These are phyloP conservation scores for Melanomma pulvis-pyrius DNA, from an alignment of 495 filamentous ascomycete species.

Conservation along the genomic window DNA sequence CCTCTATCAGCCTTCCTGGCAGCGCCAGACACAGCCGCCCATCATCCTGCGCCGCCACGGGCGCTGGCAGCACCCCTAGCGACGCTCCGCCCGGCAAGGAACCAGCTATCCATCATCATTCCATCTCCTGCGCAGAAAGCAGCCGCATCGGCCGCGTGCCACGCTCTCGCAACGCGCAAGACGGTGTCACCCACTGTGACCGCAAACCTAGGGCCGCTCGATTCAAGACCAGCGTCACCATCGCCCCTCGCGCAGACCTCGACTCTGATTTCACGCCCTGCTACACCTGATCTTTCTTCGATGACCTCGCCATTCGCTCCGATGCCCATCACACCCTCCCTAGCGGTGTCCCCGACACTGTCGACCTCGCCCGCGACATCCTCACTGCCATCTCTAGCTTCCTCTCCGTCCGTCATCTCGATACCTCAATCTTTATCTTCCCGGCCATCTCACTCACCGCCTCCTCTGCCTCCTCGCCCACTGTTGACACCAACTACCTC, in stretches of 20 bases:
- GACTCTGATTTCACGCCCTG: not conserved
- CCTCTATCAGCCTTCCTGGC: slow-evolving; percentile 21
- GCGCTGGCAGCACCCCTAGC: not conserved
- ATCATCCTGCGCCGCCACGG: slow-evolving; percentile 9
- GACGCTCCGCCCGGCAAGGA: not conserved
- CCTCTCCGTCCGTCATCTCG: slow-evolving; percentile 1
- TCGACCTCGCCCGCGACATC: slow-evolving; percentile 16
- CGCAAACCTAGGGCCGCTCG: not conserved
- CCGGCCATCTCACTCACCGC: not conserved
- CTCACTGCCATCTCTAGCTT: not conserved
- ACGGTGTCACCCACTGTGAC: not conserved
- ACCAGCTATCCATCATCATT: slow-evolving; percentile 2
- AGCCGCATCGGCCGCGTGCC: slow-evolving; percentile 20
- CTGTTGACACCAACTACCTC: not conserved
- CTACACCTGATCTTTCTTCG: not conserved
- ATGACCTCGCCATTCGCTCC: slow-evolving; percentile 4
- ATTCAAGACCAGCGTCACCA: slow-evolving; percentile 1
- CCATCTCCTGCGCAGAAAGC: slow-evolving; percentile 21
- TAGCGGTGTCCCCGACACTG: slow-evolving; percentile 3
- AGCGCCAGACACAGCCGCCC: slow-evolving; percentile 18
- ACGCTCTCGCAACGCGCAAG: slow-evolving; percentile 12
- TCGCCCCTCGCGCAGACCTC: not conserved
- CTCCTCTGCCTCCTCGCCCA: slow-evolving; percentile 11
- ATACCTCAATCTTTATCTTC: not conserved
- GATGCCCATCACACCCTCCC: slow-evolving; percentile 21